A percentile compares a stretch with the other conserved stretches of the same genome.
These are phyloP conservation scores for Paramecium bursaria DNA, from an alignment of 73 alveolate genomes.

Conservation along the genomic window DNA sequence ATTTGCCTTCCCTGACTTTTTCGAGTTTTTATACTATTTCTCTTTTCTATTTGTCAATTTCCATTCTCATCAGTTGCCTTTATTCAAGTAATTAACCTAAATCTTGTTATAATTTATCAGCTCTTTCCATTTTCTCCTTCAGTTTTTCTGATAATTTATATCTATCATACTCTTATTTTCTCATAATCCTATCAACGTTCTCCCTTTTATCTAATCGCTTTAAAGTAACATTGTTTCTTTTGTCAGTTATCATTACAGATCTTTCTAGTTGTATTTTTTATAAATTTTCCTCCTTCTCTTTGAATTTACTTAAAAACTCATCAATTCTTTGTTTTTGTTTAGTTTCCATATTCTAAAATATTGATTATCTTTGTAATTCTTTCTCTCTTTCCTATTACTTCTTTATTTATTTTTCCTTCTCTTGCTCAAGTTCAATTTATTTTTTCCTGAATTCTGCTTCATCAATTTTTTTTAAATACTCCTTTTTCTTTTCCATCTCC, in stretches of 20 bases:
- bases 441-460: conserved; percentile 51
- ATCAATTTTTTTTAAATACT: conserved; percentile 40
- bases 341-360: not conserved
- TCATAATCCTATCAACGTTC: conserved; percentile 56
- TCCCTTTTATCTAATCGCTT: conserved; percentile 47
- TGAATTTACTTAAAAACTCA: conserved; percentile 43
- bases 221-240: conserved; percentile 49
- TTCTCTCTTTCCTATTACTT: conserved; percentile 27
- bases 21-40: conserved; percentile 27
- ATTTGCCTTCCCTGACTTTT: conserved; percentile 51
- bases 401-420: conserved; percentile 33
- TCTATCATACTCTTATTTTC: conserved; percentile 56
- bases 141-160: conserved; percentile 38
- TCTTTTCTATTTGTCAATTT: conserved; percentile 45
- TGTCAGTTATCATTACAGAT: conserved; percentile 25
- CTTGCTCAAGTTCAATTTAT: conserved; percentile 36
- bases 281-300: conserved; percentile 24
- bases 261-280: conserved; percentile 49
- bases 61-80: conserved; percentile 58
- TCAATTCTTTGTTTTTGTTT: conserved; percentile 45
- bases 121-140: conserved; percentile 56
- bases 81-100: not conserved
- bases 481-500: conserved; percentile 52
- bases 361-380: conserved; percentile 36
- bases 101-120: conserved; percentile 58